Conservation (phyloP, 2,329 filamentous ascomycete species). For the Sordariomycetes sp. region DNA sequence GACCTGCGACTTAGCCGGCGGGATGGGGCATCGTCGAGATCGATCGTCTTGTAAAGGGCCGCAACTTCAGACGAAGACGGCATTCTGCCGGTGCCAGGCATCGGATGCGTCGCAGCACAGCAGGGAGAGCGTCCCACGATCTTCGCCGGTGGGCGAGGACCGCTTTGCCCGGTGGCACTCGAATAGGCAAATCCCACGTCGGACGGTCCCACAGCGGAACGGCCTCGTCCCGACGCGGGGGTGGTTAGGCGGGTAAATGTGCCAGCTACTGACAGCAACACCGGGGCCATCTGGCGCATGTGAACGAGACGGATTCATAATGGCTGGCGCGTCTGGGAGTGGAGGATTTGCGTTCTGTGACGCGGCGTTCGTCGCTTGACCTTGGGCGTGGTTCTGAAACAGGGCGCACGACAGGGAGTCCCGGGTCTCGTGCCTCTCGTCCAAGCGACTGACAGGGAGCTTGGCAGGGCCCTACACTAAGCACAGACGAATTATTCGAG, state of each 20-base stretch:
- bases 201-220: not conserved
- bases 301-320: not conserved
- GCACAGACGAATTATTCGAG: not conserved
- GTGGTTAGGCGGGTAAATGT: constrained; percentile 5
- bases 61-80: not conserved
- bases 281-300: not conserved
- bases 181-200: not conserved
- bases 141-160: not conserved
- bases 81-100: not conserved
- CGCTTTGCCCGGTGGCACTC: no score
- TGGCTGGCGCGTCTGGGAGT: not conserved
- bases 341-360: not conserved
- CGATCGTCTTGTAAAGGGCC: not conserved
- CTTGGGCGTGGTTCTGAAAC: not conserved
- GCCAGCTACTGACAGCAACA: not conserved
- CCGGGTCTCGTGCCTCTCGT: not conserved
- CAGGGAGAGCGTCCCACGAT: not conserved
- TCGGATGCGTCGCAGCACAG: not conserved
- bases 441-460: not conserved
- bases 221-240: not conserved
- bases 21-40: not conserved
- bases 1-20: not conserved
- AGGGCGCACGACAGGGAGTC: not conserved
- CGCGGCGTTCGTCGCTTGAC: not conserved
- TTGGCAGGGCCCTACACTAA: not conserved